phyloP scores from a whole-genome alignment of 805 yeast genomes.

The Lipomyces kockii region DNA sequence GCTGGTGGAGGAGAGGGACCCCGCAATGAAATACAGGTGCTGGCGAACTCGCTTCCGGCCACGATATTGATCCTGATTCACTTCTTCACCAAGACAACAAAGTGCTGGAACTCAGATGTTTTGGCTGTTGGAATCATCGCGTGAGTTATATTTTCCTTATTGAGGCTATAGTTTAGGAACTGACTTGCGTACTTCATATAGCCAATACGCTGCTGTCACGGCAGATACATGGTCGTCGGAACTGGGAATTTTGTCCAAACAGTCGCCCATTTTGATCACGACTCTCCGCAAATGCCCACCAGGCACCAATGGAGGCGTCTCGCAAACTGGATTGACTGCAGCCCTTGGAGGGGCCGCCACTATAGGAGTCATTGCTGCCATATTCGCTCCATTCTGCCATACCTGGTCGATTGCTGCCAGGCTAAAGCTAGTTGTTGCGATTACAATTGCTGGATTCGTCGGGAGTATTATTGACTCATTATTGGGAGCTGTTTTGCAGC shows the following conservation, averaged over 20 bases:
- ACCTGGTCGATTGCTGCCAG: slow-evolving; percentile 30
- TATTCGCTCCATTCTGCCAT: slow-evolving; percentile 38
- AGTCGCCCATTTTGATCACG: slow-evolving; percentile 50
- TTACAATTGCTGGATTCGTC: slow-evolving; percentile 45
- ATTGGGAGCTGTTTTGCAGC: slow-evolving; percentile 51
- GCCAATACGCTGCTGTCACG: slow-evolving; percentile 52
- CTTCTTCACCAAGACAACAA: slow-evolving; percentile 6
- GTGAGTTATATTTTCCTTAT: slow-evolving; percentile 12
- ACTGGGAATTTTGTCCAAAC: slow-evolving; percentile 50
- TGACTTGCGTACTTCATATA: not conserved
- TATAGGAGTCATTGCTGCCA: slow-evolving; percentile 44
- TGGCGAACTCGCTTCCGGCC: slow-evolving; percentile 51
- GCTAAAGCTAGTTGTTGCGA: slow-evolving; percentile 40
- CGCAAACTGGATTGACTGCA: slow-evolving; percentile 47
- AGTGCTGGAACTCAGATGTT: slow-evolving; percentile 17
- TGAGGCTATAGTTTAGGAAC: not conserved
- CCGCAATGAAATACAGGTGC: slow-evolving; percentile 51
- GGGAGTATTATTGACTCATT: slow-evolving; percentile 52
- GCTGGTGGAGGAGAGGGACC: slow-evolving; percentile 43
- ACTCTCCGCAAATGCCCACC: slow-evolving; percentile 50
- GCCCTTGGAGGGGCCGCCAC: slow-evolving; percentile 48
- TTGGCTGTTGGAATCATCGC: slow-evolving; percentile 43
- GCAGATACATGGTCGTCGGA: slow-evolving; percentile 57
- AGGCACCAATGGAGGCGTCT: slow-evolving; percentile 56
- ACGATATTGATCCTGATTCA: slow-evolving; percentile 45